Base-by-base conservation (phyloP, 805 yeast genomes). In the Groenewaldozyma tartarivorans region DNA sequence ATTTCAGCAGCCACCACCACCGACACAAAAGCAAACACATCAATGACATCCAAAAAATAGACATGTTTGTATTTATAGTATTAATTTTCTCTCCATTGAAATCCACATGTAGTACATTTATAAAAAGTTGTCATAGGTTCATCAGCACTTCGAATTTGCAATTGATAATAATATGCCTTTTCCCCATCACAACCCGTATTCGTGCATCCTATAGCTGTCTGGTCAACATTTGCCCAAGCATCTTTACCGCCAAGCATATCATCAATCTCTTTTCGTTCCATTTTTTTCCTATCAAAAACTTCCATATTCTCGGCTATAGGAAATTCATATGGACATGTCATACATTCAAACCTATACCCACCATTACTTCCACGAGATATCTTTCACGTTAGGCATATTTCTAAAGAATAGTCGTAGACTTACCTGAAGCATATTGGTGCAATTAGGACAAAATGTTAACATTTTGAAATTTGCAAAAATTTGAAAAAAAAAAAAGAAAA, bases 81-180 rank as follows among this genome's bases (percentile, higher is more conserved):
- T 49, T 57, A 92, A 55, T 92, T 92, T 55, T 92, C 98, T 64
- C 95, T 81, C 98, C 98, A 92, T 63, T 90, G 94, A 57, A 86
- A 74, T 38, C 85, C 84, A 68, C 98, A 92, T 48, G 77, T 80
- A 29, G 87, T 87, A 67, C 98, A 92, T 62, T 90, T 87, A 62
- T 85, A 90, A 60, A 92, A 92, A 2, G 97, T 90, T 0, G 98
- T 92, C 97, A 92, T 92, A 19, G 98, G 98, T 67, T 92, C 98
- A 72, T 92, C 98, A 1, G 98, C 98, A 47, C 95, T 83, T 63
- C 98, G 73, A 55, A 92, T 92, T 62, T 92, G 98, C 45, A 92
- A 68, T 64, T 92, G 97, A 72, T 88, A 92, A 69, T 85, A 92
- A 63, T 92, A 92, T 0, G 98, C 98, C 62, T 86, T 85, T 50